A percentile compares a stretch with the other conserved stretches of the same genome.
Evolutionary conservation across 2,329 filamentous ascomycete genomes (phyloP).

Genomic region (Botryotinia calthae): DNA sequence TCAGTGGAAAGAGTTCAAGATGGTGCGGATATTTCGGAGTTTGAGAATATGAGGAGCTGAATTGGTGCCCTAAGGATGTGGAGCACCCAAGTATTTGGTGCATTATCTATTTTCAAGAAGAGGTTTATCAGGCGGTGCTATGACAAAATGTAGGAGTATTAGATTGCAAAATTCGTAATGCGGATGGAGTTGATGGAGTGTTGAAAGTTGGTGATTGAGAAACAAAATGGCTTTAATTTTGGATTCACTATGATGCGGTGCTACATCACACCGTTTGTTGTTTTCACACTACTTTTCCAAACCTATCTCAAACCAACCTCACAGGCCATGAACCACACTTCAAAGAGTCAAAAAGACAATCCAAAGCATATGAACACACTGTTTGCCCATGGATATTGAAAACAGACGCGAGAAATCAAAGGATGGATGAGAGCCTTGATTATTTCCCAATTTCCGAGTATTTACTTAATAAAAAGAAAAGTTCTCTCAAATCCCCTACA

Average conservation of each 20-base stretch:
- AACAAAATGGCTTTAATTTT: not conserved
- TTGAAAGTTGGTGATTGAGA: not conserved
- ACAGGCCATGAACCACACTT: not conserved
- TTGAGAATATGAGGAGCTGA: not conserved
- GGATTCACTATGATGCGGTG: not conserved
- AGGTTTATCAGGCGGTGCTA: not conserved
- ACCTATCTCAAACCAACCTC: not conserved
- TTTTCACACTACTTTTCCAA: not conserved
- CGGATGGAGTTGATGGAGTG: not conserved
- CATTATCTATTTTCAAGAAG: not conserved
- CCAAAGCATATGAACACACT: not conserved
- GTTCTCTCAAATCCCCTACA: not conserved
- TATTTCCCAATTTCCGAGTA: not conserved
- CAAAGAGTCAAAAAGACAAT: not conserved
- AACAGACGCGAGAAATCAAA: not conserved
- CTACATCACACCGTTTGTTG: not conserved
- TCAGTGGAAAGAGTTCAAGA: not conserved
- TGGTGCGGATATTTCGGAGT: not conserved
- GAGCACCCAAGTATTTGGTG: not conserved
- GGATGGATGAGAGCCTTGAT: not conserved
- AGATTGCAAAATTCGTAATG: not conserved
- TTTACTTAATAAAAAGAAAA: not conserved
- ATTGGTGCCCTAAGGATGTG: not conserved
- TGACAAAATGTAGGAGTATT: not conserved
- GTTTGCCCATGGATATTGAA: not conserved